Evolutionary conservation across 805 yeast genomes (phyloP).

Genomic region (Candida sakaeoensis): DNA sequence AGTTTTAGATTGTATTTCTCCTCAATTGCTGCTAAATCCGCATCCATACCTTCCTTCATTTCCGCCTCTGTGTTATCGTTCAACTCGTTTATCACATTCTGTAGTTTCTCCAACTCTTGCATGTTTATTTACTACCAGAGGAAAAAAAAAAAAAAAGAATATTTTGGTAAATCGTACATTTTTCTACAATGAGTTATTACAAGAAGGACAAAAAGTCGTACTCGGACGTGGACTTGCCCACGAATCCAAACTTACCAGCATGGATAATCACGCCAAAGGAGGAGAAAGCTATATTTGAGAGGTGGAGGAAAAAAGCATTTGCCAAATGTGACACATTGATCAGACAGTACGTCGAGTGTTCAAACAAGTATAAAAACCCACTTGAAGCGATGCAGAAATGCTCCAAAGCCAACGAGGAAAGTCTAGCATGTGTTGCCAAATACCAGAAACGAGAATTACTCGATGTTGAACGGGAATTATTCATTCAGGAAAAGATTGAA

Average conservation of each 20-base stretch:
- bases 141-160: slow-evolving; percentile 2
- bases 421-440: slow-evolving; percentile 59
- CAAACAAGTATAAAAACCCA: slow-evolving; percentile 52
- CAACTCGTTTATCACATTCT: slow-evolving; percentile 14
- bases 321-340: slow-evolving; percentile 66
- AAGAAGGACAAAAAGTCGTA: slow-evolving; percentile 26
- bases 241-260: slow-evolving; percentile 53
- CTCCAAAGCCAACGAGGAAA: slow-evolving; percentile 50
- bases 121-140: neutral
- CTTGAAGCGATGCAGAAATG: slow-evolving; percentile 67
- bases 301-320: slow-evolving; percentile 68
- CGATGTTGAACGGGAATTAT: slow-evolving; percentile 65
- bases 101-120: slow-evolving; percentile 7
- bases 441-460: slow-evolving; percentile 61
- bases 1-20: slow-evolving; percentile 23
- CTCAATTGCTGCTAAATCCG: slow-evolving; percentile 27
- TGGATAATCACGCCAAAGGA: slow-evolving; percentile 79
- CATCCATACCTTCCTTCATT: slow-evolving; percentile 43
- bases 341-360: slow-evolving; percentile 64
- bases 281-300: slow-evolving; percentile 66
- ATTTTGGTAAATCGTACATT: no score
- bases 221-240: slow-evolving; percentile 36
- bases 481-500: slow-evolving; percentile 52
- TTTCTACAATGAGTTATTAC: slow-evolving; percentile 21
- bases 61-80: slow-evolving; percentile 50